Percentiles rank a stretch among this genome's conserved stretches.
Conservation (phyloP, 768 basidiomycete genomes). For the Lactifluus pinguis region DNA sequence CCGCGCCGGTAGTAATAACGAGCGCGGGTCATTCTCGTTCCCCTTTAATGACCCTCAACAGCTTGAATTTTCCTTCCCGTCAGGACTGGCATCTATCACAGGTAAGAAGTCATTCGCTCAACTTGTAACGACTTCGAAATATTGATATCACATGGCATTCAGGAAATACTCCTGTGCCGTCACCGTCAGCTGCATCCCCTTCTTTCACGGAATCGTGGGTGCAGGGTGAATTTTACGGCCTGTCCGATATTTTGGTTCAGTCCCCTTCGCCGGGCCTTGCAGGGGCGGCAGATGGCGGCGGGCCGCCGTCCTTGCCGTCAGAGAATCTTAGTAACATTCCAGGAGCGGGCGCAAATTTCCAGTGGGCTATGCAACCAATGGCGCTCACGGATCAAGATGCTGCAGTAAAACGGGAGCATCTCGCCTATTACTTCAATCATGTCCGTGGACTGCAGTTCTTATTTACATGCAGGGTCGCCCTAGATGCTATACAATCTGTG, state of each 20-base stretch:
- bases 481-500: constrained; percentile 59
- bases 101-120: constrained; percentile 12
- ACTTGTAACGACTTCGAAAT: not conserved
- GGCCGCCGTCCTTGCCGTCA: not conserved
- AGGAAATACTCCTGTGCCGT: constrained; percentile 9
- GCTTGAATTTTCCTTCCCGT: constrained; percentile 14
- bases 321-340: constrained; percentile 15
- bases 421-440: constrained; percentile 68
- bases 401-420: constrained; percentile 21
- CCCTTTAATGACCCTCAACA: constrained; percentile 5
- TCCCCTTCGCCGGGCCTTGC: not conserved
- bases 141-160: not conserved
- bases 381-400: constrained; percentile 16
- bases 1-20: not conserved
- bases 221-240: not conserved
- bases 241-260: not conserved
- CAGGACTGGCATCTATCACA: constrained; percentile 14
- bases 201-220: constrained; percentile 9
- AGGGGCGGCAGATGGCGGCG: not conserved
- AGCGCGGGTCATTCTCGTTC: constrained; percentile 12
- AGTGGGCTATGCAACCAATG: constrained; percentile 11
- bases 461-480: constrained; percentile 53
- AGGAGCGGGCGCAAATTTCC: constrained; percentile 1
- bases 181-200: not conserved
- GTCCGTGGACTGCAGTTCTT: constrained; percentile 59